These are phyloP conservation scores for Ganoderma multipileum DNA, from an alignment of 1,284 basidiomycete species.

Conservation along the genomic window DNA sequence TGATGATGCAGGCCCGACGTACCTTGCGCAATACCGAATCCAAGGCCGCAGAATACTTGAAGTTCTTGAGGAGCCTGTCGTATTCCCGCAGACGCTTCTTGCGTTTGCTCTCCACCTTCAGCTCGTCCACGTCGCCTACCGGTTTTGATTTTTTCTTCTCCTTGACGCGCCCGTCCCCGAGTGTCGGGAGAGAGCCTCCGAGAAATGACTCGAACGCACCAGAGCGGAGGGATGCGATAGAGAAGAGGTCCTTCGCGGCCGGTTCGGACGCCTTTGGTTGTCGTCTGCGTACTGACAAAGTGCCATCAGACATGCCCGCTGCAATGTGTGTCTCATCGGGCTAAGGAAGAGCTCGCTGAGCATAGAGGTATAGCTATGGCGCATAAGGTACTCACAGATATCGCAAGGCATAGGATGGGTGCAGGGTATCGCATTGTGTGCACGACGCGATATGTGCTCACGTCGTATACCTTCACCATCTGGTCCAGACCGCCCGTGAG, in stretches of 20 bases:
- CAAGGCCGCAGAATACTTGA: conserved; percentile 95
- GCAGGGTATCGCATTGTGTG: conserved; percentile 99
- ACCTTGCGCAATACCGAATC: conserved; percentile 91
- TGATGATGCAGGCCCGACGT: conserved; percentile 25
- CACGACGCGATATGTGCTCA: conserved; percentile 92
- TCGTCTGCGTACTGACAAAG: conserved; percentile 86
- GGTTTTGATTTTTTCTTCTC: conserved; percentile 57
- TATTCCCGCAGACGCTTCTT: conserved; percentile 84
- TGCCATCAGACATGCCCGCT: conserved; percentile 97
- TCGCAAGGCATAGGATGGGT: conserved; percentile 89
- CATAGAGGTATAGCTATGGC: background rate
- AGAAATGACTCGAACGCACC: conserved; percentile 81
- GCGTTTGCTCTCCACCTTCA: conserved; percentile 78
- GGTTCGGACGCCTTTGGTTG: conserved; percentile 77
- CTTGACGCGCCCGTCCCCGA: conserved; percentile 66
- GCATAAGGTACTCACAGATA: conserved; percentile 68
- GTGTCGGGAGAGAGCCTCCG: conserved; percentile 55
- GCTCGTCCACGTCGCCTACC: conserved; percentile 68
- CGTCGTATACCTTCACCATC: conserved; percentile 99
- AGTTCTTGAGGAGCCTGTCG: conserved; percentile 89
- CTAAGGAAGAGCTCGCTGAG: conserved; percentile 45
- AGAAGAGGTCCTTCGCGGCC: conserved; percentile 50
- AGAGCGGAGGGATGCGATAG: conserved; percentile 55
- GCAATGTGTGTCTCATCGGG: conserved; percentile 97
- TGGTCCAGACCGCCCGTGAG: conserved; percentile 94